Base-by-base conservation (phyloP, 2,329 filamentous ascomycete species). In the Venturia oleaginea region DNA sequence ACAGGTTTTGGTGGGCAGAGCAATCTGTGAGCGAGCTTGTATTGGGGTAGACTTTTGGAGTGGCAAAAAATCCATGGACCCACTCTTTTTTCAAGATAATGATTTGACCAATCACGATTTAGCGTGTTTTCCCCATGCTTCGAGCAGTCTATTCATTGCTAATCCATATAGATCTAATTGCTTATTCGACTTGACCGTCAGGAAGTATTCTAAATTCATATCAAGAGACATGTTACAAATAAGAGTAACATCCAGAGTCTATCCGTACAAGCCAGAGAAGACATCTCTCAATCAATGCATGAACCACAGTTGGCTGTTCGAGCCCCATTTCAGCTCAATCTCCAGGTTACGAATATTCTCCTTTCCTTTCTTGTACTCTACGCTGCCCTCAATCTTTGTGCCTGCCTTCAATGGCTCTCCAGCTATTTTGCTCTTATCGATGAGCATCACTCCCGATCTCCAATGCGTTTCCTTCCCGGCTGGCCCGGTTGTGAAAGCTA, bases 401-500 rank as follows among this genome's bases (percentile, higher is more conserved):
- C 81, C 84, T 60, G 80, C 80, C 69, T 83, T 83, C 67, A 83
- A 69, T 46, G 77, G 73, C 46, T 74, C 71, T 34, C 78, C 70
- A 15, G 78, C 72, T 64, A 84, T 78, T 48, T 83, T 80, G 42
- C 72, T 73, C 40, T 82, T 80, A 64, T 91, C 86, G 66, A 88
- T 83, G 62, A 95, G 77, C 66, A 93, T 79, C 30, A 96, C 78
- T 1, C 88, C 90, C 73, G 96, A 92, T 75, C 88, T 89, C 93
- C 93, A 97, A 76, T 97, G 93, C 8, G 93, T 97, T 67, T 87
- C 83, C 63, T 84, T 86, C 22, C 85, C 86, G 68, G 82, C 80
- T 0, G 92, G 92, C 0, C 92, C 91, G 1, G 92, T 97, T 8
- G 92, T 95, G 74, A 97, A 96, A 0, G 90, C 88, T n/a, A 91